Base-by-base conservation (phyloP, 768 basidiomycete species). In the Cyathus striatus region DNA sequence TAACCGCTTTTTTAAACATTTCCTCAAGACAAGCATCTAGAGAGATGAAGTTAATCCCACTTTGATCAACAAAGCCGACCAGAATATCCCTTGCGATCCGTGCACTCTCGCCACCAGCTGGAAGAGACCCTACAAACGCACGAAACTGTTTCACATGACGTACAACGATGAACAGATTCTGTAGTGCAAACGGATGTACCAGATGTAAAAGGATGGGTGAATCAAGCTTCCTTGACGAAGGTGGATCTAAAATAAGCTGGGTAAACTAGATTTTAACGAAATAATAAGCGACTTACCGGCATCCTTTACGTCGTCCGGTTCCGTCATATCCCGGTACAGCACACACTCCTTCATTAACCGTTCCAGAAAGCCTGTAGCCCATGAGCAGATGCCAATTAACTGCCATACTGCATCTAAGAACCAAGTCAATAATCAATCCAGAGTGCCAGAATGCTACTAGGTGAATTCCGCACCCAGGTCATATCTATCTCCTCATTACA, bases 361-460 rank as follows among this genome's bases (percentile, higher is more conserved):
- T 55, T 86, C 83, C 16, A 80, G 48, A 49, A 87, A 80, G 24
- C 62, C 61, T 21, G 87, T 63, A 34, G 77, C 56, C 86, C 85
- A 90, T 6, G 62, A 64, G 1, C 73, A 76, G 36, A 88, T 53
- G 6, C 73, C 75, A 36, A 81, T 75, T 12, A 90, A 68, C 48
- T 84, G 81, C 88, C 88, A 90, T 21, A 79, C 72, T 25, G 82
- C 77, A 41, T 79, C 87, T 90, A 41, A n/a, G 22, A 40, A 10
- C 35, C n/a, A 10, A n/a, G 10, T 23, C 24, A 30, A n/a, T n/a
- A n/a, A n/a, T n/a, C n/a, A n/a, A n/a, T n/a, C n/a, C n/a, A n/a
- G n/a, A n/a, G 25, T 26, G 6, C 18, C 45, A 33, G 14, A 24
- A 3, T 18, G 4, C 35, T 24, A 23, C 24, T 16, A 16, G 42